Percentiles rank a stretch among this genome's conserved stretches.
These are phyloP conservation scores for Salinomyces thailandicus DNA, from an alignment of 2,329 filamentous ascomycete species.

Conservation along the genomic window DNA sequence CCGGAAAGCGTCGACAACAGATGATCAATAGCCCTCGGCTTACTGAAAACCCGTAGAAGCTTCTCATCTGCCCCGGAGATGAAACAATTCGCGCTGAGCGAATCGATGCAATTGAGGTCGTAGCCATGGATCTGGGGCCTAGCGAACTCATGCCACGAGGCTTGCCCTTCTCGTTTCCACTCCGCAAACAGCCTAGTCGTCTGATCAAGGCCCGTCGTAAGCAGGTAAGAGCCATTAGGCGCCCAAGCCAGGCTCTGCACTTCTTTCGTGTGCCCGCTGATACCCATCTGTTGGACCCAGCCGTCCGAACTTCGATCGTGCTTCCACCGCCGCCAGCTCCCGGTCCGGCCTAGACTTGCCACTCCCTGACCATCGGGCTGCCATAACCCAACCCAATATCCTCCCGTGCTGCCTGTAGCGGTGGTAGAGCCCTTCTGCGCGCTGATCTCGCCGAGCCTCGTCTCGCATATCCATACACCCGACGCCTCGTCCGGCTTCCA, in stretches of 20 bases:
- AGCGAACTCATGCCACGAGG: constrained; percentile 90
- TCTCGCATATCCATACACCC: constrained; percentile 81
- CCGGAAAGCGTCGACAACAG: constrained; percentile 35
- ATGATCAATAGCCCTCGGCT: constrained; percentile 71
- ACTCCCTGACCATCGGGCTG: constrained; percentile 64
- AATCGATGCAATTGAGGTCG: constrained; percentile 87
- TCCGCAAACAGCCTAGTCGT: constrained; percentile 78
- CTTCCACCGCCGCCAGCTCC: constrained; percentile 84
- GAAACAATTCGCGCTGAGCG: constrained; percentile 63
- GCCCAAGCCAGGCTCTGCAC: constrained; percentile 81
- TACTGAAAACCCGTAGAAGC: constrained; percentile 86
- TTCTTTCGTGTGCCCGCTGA: constrained; percentile 73
- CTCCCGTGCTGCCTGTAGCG: constrained; percentile 87
- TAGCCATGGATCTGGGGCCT: constrained; percentile 96
- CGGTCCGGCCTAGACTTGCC: constrained; percentile 76
- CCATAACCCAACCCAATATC: constrained; percentile 95
- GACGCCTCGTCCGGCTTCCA: constrained; percentile 80
- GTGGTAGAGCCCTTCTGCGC: constrained; percentile 91
- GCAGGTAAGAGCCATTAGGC: constrained; percentile 65
- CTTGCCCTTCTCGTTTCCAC: constrained; percentile 48
- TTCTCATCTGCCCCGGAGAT: constrained; percentile 96
- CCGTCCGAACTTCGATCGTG: constrained; percentile 49
- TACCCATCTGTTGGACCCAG: constrained; percentile 67
- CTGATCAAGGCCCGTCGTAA: constrained; percentile 86
- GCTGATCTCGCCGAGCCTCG: constrained; percentile 85